Conservation (phyloP, 75 land plant genomes). For the Sequoiadendron giganteum region DNA sequence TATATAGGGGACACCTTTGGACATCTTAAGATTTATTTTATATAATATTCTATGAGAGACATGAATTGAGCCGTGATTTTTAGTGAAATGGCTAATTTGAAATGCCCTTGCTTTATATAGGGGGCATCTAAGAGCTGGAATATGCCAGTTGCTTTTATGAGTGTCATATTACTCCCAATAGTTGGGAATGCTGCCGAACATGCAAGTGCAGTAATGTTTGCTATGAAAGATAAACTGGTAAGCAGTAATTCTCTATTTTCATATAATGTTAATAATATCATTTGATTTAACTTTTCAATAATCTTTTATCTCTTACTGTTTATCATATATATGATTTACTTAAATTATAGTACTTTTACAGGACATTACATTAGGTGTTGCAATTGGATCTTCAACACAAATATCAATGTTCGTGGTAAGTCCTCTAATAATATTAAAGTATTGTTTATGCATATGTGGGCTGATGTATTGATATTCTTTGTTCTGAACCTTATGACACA, state of each 20-base stretch:
- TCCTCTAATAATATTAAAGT: not conserved
- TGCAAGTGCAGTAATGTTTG: slow-evolving; percentile 99
- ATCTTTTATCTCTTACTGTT: not conserved
- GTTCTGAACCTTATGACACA: not conserved
- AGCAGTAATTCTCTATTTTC: not conserved
- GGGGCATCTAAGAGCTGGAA: slow-evolving; percentile 84
- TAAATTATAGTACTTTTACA: slow-evolving; percentile 20
- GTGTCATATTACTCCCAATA: slow-evolving; percentile 94
- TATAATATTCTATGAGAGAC: not conserved
- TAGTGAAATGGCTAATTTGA: not conserved
- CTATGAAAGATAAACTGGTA: slow-evolving; percentile 96
- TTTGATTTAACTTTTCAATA: not conserved
- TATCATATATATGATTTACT: not conserved
- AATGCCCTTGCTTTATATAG: slow-evolving; percentile 34
- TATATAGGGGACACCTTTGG: slow-evolving; percentile 59
- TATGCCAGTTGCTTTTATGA: slow-evolving; percentile 84
- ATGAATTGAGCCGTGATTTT: not conserved
- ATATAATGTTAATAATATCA: not conserved
- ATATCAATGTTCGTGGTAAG: slow-evolving; percentile 99
- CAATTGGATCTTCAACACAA: slow-evolving; percentile 98
- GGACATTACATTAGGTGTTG: slow-evolving; percentile 96
- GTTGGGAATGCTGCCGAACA: slow-evolving; percentile 99
- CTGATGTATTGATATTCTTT: not conserved
- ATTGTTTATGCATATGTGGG: not conserved
- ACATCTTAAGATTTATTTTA: not conserved